phyloP scores from a whole-genome alignment of 129 eudicot genomes.

The Tagetes erecta region DNA sequence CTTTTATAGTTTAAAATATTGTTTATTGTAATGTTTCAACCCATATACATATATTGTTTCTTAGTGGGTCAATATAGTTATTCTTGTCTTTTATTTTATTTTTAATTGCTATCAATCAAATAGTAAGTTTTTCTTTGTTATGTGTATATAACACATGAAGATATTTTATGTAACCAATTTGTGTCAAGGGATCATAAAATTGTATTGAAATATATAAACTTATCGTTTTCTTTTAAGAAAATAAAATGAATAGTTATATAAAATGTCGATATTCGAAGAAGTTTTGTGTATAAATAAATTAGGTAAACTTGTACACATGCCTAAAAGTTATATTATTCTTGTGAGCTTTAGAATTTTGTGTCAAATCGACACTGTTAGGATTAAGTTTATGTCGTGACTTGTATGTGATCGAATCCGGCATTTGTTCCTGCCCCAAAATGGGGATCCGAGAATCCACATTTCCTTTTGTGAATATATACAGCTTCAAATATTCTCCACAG shows the following conservation, averaged over 20 bases:
- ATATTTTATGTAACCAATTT: background rate
- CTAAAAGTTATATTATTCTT: too few species aligned
- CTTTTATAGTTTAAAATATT: background rate
- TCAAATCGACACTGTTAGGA: background rate
- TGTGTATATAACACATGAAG: too few species aligned
- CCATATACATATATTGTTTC: background rate
- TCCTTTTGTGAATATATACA: background rate
- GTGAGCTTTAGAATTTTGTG: background rate
- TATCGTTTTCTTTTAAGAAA: background rate
- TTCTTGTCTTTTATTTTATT: too few species aligned
- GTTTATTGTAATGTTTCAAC: background rate
- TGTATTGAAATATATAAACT: background rate
- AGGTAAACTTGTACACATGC: too few species aligned
- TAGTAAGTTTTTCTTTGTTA: too few species aligned
- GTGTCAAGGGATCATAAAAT: background rate
- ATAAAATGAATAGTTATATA: too few species aligned
- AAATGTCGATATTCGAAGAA: too few species aligned
- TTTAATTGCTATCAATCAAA: too few species aligned
- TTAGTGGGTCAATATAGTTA: background rate
- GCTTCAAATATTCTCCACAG: constrained; percentile 10
- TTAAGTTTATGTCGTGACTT: background rate
- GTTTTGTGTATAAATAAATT: too few species aligned
- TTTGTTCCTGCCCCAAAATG: constrained; percentile 20
- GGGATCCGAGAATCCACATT: constrained; percentile 31
- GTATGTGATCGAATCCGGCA: constrained; percentile 21